phyloP scores from a whole-genome alignment of 345 rosid species.

The Eucalyptus paniculata region DNA sequence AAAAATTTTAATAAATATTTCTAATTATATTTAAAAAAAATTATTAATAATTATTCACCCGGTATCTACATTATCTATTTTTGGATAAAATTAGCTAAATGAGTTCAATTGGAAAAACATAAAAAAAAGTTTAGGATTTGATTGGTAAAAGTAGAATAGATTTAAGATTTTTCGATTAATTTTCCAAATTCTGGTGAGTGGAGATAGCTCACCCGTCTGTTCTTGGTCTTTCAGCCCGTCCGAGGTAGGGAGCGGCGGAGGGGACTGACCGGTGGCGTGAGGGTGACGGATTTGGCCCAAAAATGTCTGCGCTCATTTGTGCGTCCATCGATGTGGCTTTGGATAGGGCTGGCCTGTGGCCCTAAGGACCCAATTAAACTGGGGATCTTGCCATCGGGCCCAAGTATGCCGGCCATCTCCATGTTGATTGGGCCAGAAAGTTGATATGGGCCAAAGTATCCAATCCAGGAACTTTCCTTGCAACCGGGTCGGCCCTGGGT shows the following conservation, averaged over 20 bases:
- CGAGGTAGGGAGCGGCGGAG: neutral
- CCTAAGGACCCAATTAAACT: neutral
- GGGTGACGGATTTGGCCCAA: neutral
- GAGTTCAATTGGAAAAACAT: too few species aligned
- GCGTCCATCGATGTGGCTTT: neutral
- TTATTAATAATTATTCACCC: too few species aligned
- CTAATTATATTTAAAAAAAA: too few species aligned
- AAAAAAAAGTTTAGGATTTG: accelerated
- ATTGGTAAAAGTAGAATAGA: accelerated
- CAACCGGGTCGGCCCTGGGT: neutral
- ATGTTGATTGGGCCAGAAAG: neutral
- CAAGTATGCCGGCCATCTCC: neutral
- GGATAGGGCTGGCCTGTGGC: neutral
- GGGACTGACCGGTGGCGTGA: neutral
- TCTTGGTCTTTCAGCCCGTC: neutral
- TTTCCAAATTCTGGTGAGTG: too few species aligned
- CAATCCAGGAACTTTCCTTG: neutral
- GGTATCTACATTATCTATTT: too few species aligned
- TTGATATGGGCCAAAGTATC: neutral
- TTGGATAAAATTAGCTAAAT: too few species aligned
- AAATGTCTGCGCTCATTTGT: neutral
- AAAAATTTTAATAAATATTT: too few species aligned
- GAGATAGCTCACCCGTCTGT: too few species aligned
- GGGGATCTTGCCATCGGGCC: neutral
- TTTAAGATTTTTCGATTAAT: too few species aligned